Evolutionary conservation across 306 rosid genomes (phyloP).

Genomic region (Pterocarpus macrocarpus): DNA sequence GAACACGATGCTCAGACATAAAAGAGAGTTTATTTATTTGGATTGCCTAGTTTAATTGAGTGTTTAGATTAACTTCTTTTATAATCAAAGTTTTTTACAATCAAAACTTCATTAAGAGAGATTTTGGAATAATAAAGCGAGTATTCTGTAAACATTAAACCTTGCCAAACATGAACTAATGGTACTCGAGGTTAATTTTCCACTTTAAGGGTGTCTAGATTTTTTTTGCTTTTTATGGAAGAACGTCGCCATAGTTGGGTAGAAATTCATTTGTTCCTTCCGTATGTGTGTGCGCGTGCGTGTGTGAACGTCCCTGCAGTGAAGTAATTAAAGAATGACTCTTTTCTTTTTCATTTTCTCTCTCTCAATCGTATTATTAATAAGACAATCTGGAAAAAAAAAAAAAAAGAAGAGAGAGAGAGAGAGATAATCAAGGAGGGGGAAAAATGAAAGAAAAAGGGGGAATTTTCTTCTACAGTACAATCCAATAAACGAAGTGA

Average conservation of each 20-base stretch:
- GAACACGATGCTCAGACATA: constrained; percentile 8
- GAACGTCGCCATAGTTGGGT: constrained; percentile 56
- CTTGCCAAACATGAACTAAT: neutral
- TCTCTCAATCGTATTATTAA: constrained; percentile 46
- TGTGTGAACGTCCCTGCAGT: neutral
- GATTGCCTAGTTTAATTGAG: constrained; percentile 14
- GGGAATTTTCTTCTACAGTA: constrained; percentile 35
- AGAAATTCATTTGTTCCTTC: constrained; percentile 44
- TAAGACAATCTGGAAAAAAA: constrained; percentile 40
- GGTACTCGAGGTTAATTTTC: constrained; percentile 43
- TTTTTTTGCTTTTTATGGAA: constrained; percentile 60
- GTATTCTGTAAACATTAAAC: too few species aligned
- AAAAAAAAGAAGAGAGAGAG: neutral
- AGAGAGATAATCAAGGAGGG: constrained; percentile 12
- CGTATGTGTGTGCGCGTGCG: neutral
- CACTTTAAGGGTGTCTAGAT: constrained; percentile 47
- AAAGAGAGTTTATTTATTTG: constrained; percentile 3
- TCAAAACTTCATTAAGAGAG: neutral
- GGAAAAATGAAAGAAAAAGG: neutral
- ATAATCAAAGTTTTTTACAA: neutral
- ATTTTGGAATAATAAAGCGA: neutral
- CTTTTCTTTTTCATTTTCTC: constrained; percentile 8
- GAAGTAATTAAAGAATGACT: constrained; percentile 37
- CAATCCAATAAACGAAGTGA: constrained; percentile 51
- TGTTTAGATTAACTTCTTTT: neutral